Evolutionary conservation across 768 basidiomycete genomes (phyloP), one percentile per base, ranked within the genome.

Genomic region (Rhodotorula paludigena): DNA sequence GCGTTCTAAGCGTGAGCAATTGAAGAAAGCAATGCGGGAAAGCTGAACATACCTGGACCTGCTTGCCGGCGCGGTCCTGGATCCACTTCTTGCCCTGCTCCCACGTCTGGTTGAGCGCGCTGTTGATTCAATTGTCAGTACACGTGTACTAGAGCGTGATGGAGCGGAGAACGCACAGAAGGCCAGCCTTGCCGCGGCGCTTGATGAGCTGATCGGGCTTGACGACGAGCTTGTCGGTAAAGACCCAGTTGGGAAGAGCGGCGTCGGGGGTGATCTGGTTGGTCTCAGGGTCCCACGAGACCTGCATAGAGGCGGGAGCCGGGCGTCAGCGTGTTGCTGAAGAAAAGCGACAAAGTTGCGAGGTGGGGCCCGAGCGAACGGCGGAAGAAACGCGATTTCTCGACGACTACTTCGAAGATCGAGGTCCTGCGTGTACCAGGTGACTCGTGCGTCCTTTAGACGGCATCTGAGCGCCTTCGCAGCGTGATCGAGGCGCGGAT

Each of bases 201-300:
- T 98, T 99, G 86, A 98, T 98, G 80, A 98, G 88, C 82, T 96
- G 92, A 82, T 94, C 92, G 30, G 92, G 92, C 82, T 96, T 96
- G 25, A 87, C 92, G 76, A 96, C 92, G 78, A 94, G 89, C 83
- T 90, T 90, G 73, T 78, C 74, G 73, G 81, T 85, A 81, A 85
- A 86, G 42, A 92, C 88, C 90, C 90, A 92, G 74, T 83, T 80
- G 23, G 89, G 89, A 38, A 92, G 80, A 67, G 82, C 80, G 45
- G 77, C 81, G 63, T 86, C 85, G 42, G 84, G 80, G 1, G 85
- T 85, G 79, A 86, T 81, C 5, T 83, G 75, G 57, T 82, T 82
- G 12, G 89, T 87, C 51, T 79, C 83, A 6, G 87, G 79, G 79
- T 92, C 90, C 88, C 89, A 92, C 18, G 87, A 83, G 77, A 75